phyloP scores from a whole-genome alignment of 371 early-diverging fungal species.

The Mucor velutinosus region DNA sequence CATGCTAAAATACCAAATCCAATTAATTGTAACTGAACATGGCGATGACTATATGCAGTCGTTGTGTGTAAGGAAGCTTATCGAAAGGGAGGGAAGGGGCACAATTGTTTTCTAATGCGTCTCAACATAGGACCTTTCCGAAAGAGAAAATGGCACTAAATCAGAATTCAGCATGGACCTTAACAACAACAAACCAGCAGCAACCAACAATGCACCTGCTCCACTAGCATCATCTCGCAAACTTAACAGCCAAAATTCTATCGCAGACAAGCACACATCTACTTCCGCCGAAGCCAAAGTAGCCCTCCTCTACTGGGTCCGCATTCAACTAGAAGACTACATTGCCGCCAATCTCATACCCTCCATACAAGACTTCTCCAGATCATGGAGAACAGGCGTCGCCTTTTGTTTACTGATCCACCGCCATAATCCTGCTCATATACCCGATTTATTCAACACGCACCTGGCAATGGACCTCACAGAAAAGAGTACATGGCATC shows the following conservation, averaged over 20 bases:
- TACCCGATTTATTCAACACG: constrained; percentile 60
- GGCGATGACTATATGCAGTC: constrained; percentile 43
- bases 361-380: constrained; percentile 67
- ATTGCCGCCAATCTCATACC: constrained; percentile 58
- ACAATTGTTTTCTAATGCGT: background rate
- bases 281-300: constrained; percentile 53
- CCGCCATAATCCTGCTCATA: constrained; percentile 62
- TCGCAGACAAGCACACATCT: constrained; percentile 20
- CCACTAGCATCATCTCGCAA: constrained; percentile 17
- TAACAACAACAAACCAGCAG: background rate
- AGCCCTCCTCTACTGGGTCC: constrained; percentile 73
- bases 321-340: constrained; percentile 66
- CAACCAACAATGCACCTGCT: background rate
- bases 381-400: constrained; percentile 74
- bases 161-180: constrained; percentile 18
- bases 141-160: constrained; percentile 23
- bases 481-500: constrained; percentile 40
- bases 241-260: constrained; percentile 18
- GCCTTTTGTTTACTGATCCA: constrained; percentile 76
- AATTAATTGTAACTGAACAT: constrained; percentile 52
- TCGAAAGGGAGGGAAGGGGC: background rate
- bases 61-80: constrained; percentile 27
- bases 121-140: constrained; percentile 16
- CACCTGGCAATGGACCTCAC: constrained; percentile 26
- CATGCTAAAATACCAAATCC: constrained; percentile 73